Percentiles rank a stretch among this genome's conserved stretches.
These are phyloP conservation scores for Ramichloridium luteum DNA, from an alignment of 2,329 filamentous ascomycete genomes.

Conservation along the genomic window DNA sequence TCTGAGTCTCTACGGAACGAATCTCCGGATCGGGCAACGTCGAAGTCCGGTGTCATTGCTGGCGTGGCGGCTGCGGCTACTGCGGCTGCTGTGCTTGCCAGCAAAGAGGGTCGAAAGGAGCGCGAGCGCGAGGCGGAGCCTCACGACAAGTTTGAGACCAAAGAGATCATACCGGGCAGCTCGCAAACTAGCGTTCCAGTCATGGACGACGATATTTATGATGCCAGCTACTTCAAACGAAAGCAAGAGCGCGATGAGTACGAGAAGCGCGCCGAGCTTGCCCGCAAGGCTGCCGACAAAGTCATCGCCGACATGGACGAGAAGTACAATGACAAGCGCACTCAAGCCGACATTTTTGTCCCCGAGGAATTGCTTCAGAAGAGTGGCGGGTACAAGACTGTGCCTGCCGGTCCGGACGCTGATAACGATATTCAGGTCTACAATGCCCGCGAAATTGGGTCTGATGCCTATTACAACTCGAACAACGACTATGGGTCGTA, in stretches of 20 bases:
- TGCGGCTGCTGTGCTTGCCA: conserved; percentile 20
- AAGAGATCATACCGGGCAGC: conserved; percentile 20
- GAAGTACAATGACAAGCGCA: conserved; percentile 22
- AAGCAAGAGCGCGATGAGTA: conserved; percentile 19
- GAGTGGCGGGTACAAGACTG: conserved; percentile 26
- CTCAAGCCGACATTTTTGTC: conserved; percentile 36
- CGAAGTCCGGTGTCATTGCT: conserved; percentile 18
- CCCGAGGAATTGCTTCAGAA: conserved; percentile 33
- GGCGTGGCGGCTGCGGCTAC: conserved; percentile 23
- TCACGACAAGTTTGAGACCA: conserved; percentile 6
- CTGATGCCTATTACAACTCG: conserved; percentile 17
- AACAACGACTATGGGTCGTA: conserved; percentile 8
- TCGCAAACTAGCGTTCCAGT: conserved; percentile 27
- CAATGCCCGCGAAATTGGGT: conserved; percentile 24
- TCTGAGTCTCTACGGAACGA: not conserved
- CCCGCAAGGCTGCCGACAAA: conserved; percentile 26
- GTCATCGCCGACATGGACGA: conserved; percentile 33
- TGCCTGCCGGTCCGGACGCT: conserved; percentile 29
- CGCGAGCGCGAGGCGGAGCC: conserved; percentile 8
- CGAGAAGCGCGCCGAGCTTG: conserved; percentile 17
- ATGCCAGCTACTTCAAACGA: conserved; percentile 34
- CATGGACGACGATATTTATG: conserved; percentile 35
- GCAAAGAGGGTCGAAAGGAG: conserved; percentile 14
- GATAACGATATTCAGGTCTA: conserved; percentile 34
- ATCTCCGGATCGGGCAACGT: conserved; percentile 2